phyloP scores from a whole-genome alignment of 2,329 filamentous ascomycete species.

The Aureobasidium sp. region DNA sequence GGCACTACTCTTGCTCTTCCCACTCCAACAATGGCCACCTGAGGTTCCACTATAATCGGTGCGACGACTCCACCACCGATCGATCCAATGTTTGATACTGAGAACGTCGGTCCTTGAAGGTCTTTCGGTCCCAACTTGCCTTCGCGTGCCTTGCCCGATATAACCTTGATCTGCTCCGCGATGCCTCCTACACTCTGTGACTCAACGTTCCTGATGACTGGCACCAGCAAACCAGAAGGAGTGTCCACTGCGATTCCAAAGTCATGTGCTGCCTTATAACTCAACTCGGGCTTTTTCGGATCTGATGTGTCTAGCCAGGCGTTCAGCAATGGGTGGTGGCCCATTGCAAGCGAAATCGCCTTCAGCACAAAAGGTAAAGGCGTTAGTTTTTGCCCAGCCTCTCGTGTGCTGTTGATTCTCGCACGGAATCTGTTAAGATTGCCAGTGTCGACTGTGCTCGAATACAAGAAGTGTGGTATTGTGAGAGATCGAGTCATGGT shows the following conservation, averaged over 20 bases:
- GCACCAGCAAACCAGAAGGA: conserved; percentile 77
- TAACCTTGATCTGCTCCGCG: conserved; percentile 64
- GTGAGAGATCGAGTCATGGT: conserved; percentile 84
- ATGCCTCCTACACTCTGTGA: conserved; percentile 69
- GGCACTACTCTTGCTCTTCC: conserved; percentile 75
- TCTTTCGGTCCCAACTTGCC: conserved; percentile 70
- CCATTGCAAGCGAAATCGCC: conserved; percentile 77
- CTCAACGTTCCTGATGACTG: conserved; percentile 80
- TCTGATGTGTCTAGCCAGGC: conserved; percentile 64
- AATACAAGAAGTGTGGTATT: conserved; percentile 94
- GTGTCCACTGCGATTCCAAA: conserved; percentile 96
- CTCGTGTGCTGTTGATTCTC: conserved; percentile 58
- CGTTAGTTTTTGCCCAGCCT: conserved; percentile 58
- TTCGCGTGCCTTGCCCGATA: conserved; percentile 65
- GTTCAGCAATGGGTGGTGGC: conserved; percentile 80
- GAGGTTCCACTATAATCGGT: conserved; percentile 82
- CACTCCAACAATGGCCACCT: conserved; percentile 87
- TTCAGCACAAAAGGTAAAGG: conserved; percentile 95
- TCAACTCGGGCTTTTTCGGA: conserved; percentile 62
- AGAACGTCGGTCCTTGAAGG: conserved; percentile 81
- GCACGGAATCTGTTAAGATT: conserved; percentile 64
- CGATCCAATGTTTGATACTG: conserved; percentile 91
- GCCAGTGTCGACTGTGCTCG: conserved; percentile 80
- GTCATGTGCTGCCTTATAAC: conserved; percentile 81
- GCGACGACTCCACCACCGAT: conserved; percentile 89